Base-by-base conservation (phyloP, 2,329 filamentous ascomycete genomes). In the Aspergillus sp. region DNA sequence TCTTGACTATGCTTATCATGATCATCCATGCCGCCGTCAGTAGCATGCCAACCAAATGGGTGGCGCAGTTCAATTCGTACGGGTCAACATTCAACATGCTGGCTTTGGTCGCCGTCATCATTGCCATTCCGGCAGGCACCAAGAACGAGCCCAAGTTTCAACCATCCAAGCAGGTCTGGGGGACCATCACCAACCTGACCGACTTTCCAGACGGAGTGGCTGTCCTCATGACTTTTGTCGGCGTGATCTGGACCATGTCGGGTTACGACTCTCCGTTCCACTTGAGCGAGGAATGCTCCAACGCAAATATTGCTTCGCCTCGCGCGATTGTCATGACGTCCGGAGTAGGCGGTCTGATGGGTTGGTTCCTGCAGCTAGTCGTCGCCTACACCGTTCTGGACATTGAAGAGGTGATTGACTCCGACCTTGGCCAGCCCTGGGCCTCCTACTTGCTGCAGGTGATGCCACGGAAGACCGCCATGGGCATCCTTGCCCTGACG, bases 201-300 rank as follows among this genome's bases (percentile, higher is more conserved):
- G 84, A 87, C 50, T 91, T 85, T 69, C 87, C 88, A 0, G 81
- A 87, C 56, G 89, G 89, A 18, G 78, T 91, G 20, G 84, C 86
- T 0, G 81, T 91, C 0, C 78, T 91, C 26, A 90, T 91, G 88
- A 85, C 83, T 22, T 92, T 91, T 71, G 83, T 90, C 49, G 82
- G 84, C 29, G 87, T 89, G 36, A 88, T 90, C 63, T 89, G 87
- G 87, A 89, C 86, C 5, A 87, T 87, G 82, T 81, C 81, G 6
- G 86, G 87, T 46, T 90, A 89, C 69, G 87, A 90, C 72, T 82
- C 82, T 0, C 85, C 88, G 0, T 91, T 91, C 72, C 89, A 91
- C 74, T 75, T 91, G n/a, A 83, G 86, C 3, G 89, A 92, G 69
- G 89, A 92, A 73, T 91, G 89, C 73, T 87, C 85, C 60, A 91